Evolutionary conservation across 441 rosid species (phyloP).

Genomic region (Erodium texanum): DNA sequence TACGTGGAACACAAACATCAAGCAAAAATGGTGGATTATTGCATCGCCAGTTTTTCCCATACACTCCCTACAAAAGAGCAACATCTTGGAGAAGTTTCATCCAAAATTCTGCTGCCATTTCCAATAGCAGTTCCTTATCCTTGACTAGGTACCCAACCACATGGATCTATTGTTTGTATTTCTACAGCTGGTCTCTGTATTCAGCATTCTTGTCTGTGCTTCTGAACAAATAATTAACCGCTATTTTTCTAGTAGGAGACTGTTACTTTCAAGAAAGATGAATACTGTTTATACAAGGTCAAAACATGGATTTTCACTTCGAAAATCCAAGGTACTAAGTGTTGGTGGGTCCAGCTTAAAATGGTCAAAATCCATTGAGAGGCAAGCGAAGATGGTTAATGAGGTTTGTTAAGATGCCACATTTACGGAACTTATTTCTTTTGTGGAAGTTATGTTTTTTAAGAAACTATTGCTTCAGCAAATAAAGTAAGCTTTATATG

Average conservation of each 20-base stretch:
- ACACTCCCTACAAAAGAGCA: constrained; percentile 83
- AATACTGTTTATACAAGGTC: constrained; percentile 79
- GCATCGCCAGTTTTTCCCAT: constrained; percentile 44
- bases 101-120: constrained; percentile 33
- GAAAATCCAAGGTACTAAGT: constrained; percentile 81
- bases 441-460: constrained; percentile 13
- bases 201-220: constrained; percentile 15
- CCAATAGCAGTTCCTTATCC: constrained; percentile 37
- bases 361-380: constrained; percentile 94
- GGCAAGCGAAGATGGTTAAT: constrained; percentile 67
- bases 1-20: constrained; percentile 35
- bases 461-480: constrained; percentile 8
- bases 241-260: constrained; percentile 40
- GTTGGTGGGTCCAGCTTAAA: constrained; percentile 84
- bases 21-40: constrained; percentile 23
- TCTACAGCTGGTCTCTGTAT: constrained; percentile 17
- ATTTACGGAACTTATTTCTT: constrained; percentile 6
- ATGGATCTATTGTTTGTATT: constrained; percentile 16
- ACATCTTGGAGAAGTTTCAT: constrained; percentile 50
- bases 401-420: constrained; percentile 52
- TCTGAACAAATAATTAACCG: constrained; percentile 13
- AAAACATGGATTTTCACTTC: constrained; percentile 73
- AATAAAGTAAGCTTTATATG: constrained; percentile 5
- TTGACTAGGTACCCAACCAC: constrained; percentile 47
- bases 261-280: constrained; percentile 62